These are phyloP conservation scores for Trichophyton benhamiae DNA, from an alignment of 2,329 filamentous ascomycete genomes.

Conservation along the genomic window DNA sequence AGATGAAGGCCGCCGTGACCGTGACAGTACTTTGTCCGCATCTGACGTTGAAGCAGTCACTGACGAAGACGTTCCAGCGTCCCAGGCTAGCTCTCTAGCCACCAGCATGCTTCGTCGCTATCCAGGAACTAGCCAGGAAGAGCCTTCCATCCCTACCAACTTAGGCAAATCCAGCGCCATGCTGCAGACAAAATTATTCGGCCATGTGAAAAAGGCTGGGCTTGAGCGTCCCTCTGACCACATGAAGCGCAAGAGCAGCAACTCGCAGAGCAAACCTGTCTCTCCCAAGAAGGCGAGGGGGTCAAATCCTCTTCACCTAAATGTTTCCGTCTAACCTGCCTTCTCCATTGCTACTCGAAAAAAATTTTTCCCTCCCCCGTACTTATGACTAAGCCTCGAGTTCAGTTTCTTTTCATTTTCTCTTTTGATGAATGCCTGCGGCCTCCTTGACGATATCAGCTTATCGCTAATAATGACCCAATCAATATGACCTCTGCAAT, in stretches of 20 bases:
- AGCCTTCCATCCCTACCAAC: constrained; percentile 23
- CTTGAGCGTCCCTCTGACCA: constrained; percentile 22
- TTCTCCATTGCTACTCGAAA: background rate
- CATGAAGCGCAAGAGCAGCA: constrained; percentile 32
- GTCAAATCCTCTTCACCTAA: constrained; percentile 42
- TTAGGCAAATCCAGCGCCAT: constrained; percentile 35
- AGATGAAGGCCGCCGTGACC: constrained; percentile 51
- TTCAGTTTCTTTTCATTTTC: background rate
- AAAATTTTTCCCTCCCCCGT: background rate
- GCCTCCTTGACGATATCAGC: background rate
- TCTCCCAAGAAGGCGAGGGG: constrained; percentile 40
- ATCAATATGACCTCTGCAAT: background rate
- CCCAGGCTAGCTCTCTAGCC: constrained; percentile 66
- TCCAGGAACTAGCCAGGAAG: constrained; percentile 29
- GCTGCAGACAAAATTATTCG: constrained; percentile 53
- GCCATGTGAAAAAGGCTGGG: constrained; percentile 46
- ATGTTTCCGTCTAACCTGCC: constrained; percentile 28
- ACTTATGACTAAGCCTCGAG: background rate
- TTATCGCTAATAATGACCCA: background rate
- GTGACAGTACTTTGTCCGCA: constrained; percentile 75
- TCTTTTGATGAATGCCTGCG: background rate
- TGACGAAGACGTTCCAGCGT: constrained; percentile 57
- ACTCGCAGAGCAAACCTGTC: constrained; percentile 23
- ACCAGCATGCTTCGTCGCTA: constrained; percentile 58
- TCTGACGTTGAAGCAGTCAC: constrained; percentile 43